These are phyloP conservation scores for Talaromyces trachyspermus DNA, from an alignment of 495 filamentous ascomycete species.

Conservation along the genomic window DNA sequence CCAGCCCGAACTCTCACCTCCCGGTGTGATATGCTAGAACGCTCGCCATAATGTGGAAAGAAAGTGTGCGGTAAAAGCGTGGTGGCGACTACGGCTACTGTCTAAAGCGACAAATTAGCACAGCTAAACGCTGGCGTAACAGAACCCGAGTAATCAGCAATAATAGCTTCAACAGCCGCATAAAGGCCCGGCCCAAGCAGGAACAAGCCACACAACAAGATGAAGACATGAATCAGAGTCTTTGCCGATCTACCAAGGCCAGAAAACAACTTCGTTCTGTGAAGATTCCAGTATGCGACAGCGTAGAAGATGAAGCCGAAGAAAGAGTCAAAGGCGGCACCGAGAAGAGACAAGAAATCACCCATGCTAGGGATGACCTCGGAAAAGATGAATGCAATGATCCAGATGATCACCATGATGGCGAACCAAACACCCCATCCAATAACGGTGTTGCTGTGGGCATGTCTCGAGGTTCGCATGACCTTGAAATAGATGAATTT, in stretches of 20 bases:
- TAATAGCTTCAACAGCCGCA: constrained; percentile 48
- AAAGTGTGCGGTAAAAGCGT: too few relatives aligned
- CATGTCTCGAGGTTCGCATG: constrained; percentile 68
- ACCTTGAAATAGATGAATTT: constrained; percentile 83
- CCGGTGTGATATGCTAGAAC: too few relatives aligned
- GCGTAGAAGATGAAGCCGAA: constrained; percentile 96
- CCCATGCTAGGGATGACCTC: constrained; percentile 89
- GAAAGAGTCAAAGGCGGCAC: constrained; percentile 83
- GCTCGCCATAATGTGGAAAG: too few relatives aligned
- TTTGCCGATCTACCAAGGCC: constrained; percentile 55
- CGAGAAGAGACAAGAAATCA: constrained; percentile 76
- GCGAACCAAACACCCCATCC: constrained; percentile 72
- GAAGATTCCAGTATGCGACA: constrained; percentile 77
- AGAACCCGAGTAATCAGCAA: constrained; percentile 33
- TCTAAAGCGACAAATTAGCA: constrained; percentile 36
- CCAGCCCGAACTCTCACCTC: too few relatives aligned
- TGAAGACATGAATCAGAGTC: constrained; percentile 54
- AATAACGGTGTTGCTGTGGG: constrained; percentile 67
- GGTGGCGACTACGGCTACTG: not conserved
- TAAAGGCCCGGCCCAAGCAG: constrained; percentile 76
- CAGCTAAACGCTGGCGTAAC: constrained; percentile 39
- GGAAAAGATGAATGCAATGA: constrained; percentile 73
- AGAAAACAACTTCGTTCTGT: constrained; percentile 53
- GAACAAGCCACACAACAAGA: constrained; percentile 68
- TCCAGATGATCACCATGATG: constrained; percentile 68